Evolutionary conservation across 345 rosid species (phyloP), one percentile per base, ranked within the genome.

Genomic region (Rhizophora apiculata): DNA sequence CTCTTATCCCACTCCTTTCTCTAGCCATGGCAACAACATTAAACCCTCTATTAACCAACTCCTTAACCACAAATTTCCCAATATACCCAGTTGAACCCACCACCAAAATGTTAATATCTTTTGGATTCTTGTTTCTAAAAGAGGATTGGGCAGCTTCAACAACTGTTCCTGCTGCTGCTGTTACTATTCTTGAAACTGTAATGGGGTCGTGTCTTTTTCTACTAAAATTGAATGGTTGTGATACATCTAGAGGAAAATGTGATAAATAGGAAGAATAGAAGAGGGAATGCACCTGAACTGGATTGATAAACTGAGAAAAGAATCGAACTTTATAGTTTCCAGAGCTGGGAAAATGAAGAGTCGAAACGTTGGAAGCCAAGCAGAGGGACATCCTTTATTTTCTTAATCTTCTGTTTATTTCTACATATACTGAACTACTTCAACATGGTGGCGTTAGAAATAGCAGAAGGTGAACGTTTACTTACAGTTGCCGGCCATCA

Each of bases 81-180:
- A 94, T 88, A 72, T 94, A 94, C 49, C 97, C 98, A 43, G 98
- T 94, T 19, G 98, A 91, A 73, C 97, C 98, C 79, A 85, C 92
- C 6, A 89, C 90, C 65, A 91, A 65, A 57, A 94, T 68, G 74
- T 94, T 94, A 52, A 91, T 74, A 55, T 89, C 96, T 31, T 77
- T 68, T 0, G 92, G 83, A 66, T 30, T 74, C 71, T 86, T 94
- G 85, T 48, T 79, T 76, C 96, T 85, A 62, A 91, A 91, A 9
- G 86, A 76, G 74, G 86, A 66, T 26, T 77, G 60, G 24, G 70
- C 60, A 1, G 71, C 39, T 43, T 82, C 85, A 69, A 63, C 73
- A 63, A 62, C 72, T 6, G 66, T 68, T 9, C 81, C 72, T 15
- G 79, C 72, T 46, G 81, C 71, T 6, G 65, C 65, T 6, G 83